Conservation (phyloP, 2,329 filamentous ascomycete genomes). For the Trichoderma oligosporum region DNA sequence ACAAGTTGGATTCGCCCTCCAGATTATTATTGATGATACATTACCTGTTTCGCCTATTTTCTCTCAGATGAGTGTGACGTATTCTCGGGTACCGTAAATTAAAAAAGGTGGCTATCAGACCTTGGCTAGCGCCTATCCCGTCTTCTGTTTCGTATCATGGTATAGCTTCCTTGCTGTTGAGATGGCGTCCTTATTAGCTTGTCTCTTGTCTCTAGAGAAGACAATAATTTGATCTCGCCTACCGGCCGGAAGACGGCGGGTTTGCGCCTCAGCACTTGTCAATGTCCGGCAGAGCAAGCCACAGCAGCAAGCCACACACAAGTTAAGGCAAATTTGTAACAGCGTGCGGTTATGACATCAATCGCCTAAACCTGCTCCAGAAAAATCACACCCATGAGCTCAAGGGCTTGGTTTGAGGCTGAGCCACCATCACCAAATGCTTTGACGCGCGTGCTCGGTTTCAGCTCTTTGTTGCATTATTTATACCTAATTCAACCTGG, state of each 20-base stretch:
- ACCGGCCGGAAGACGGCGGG: slow-evolving; percentile 7
- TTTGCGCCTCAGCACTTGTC: slow-evolving; percentile 14
- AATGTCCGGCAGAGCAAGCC: slow-evolving; percentile 8
- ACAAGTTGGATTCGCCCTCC: too few relatives aligned
- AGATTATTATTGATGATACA: too few relatives aligned
- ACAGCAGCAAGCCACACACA: not conserved
- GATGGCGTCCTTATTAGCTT: too few relatives aligned
- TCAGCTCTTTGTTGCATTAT: not conserved
- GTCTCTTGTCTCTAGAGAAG: too few relatives aligned
- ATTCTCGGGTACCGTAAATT: too few relatives aligned
- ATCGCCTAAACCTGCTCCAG: not conserved
- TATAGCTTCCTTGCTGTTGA: too few relatives aligned
- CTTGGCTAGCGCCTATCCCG: too few relatives aligned
- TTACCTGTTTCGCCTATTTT: too few relatives aligned
- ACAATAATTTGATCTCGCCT: not conserved
- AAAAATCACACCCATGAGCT: slow-evolving; percentile 1
- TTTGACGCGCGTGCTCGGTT: slow-evolving; percentile 12
- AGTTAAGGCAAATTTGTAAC: not conserved
- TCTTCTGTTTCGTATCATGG: too few relatives aligned
- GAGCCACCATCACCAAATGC: slow-evolving; percentile 20
- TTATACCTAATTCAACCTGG: not conserved
- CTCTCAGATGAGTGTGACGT: too few relatives aligned
- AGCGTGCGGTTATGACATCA: slow-evolving; percentile 14
- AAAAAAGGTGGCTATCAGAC: too few relatives aligned
- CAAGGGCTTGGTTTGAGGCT: slow-evolving; percentile 26